These are phyloP conservation scores for Paraconiothyrium brasiliense DNA, from an alignment of 2,329 filamentous ascomycete species.

Conservation along the genomic window DNA sequence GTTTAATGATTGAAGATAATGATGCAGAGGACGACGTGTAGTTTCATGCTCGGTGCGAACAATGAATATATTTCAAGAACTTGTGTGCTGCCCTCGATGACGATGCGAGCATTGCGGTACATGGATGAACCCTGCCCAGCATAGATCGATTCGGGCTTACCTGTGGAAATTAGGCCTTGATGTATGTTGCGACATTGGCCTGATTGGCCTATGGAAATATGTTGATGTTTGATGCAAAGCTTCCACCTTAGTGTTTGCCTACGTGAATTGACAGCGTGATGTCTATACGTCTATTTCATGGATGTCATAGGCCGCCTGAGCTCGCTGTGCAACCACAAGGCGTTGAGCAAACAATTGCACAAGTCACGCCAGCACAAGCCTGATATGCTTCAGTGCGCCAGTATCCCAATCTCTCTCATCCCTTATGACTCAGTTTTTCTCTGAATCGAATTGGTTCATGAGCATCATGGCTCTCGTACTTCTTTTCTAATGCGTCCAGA, in stretches of 20 bases:
- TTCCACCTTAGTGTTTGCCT: slow-evolving; percentile 8
- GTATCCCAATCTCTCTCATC: not conserved
- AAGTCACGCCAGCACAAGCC: slow-evolving; percentile 2
- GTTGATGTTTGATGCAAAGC: not conserved
- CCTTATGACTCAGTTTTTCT: not conserved
- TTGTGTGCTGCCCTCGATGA: not conserved
- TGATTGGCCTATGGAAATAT: not conserved
- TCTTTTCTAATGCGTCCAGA: not conserved
- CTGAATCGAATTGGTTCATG: not conserved
- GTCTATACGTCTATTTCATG: not conserved
- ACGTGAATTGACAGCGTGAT: not conserved
- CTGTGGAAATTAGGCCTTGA: not conserved
- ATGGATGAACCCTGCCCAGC: not conserved
- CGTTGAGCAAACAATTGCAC: slow-evolving; percentile 12
- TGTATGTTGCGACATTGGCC: not conserved
- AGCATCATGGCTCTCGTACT: not conserved
- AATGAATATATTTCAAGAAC: slow-evolving; percentile 10
- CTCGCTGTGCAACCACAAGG: not conserved
- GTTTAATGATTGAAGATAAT: slow-evolving; percentile 38
- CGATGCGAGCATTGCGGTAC: not conserved
- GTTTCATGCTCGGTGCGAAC: not conserved
- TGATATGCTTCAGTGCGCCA: not conserved
- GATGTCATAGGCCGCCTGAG: too few species aligned
- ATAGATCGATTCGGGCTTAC: too few species aligned
- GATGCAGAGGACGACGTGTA: slow-evolving; percentile 18